Evolutionary conservation across 1,284 basidiomycete genomes (phyloP), one percentile per base, ranked within the genome.

Genomic region (Prillingera fragicola): DNA sequence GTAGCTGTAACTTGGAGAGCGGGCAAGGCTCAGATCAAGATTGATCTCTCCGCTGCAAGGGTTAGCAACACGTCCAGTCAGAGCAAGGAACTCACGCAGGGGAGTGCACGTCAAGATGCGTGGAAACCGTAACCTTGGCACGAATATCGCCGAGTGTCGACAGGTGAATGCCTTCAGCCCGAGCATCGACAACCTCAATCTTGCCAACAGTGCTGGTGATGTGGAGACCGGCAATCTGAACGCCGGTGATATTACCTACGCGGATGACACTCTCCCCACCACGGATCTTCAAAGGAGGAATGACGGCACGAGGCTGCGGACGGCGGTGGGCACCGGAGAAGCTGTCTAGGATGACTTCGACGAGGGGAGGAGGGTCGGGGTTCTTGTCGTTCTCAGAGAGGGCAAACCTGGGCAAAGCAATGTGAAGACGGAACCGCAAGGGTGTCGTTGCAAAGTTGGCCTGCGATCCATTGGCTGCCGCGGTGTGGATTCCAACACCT

Each of bases 21-120:
- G 15, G 18, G 41, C 36, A 36, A 48, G 15, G 18, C 34, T 34
- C 4, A 48, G 18, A 19, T 49, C 38, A 5, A 47, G 39, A 24
- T 55, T 38, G 40, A 52, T 38, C 22, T 45, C 21, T 21, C 50
- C 54, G 7, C 48, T 54, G 34, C n/a, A n/a, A n/a, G 13, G 10
- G 25, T 39, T 24, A 27, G 22, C 7, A 14, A 18, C 8, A n/a
- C 24, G 8, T 6, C 27, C 9, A 4, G 8, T 22, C n/a, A 8
- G 8, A 7, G 25, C 9, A 34, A 14, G 14, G 4, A 32, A 33
- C 24, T 45, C 27, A 44, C 23, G 41, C 33, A 25, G 29, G 33
- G 7, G 41, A 39, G 8, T 15, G 8, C 8, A 38, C 26, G n/a
- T 43, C 49, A 25, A 46, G 15, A 8, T 10, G 14, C 23, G 39